A percentile compares a stretch with the other conserved stretches of the same genome.
Conservation (phyloP, 164 flowering plant species). For the Berberis thunbergii region DNA sequence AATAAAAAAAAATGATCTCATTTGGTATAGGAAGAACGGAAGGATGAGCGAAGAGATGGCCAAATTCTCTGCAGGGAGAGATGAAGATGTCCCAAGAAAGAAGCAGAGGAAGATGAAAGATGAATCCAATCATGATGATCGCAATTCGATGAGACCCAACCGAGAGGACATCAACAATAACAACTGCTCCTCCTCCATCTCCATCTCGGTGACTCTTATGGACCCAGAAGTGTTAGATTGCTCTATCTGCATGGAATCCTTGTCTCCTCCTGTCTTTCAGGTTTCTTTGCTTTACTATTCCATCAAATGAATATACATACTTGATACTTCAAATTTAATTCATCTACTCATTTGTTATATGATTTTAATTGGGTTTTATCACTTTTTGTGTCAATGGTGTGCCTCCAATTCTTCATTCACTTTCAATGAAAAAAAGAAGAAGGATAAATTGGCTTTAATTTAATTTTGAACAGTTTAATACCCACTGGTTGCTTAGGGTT, state of each 20-base stretch:
- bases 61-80: slow-evolving; percentile 33
- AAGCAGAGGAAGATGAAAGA: slow-evolving; percentile 19
- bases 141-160: not conserved
- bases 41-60: slow-evolving; percentile 23
- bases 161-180: slow-evolving; percentile 10
- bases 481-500: too few species aligned
- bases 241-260: slow-evolving; percentile 49
- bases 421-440: too few species aligned
- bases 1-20: too few species aligned
- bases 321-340: too few species aligned
- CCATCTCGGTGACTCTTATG: slow-evolving; percentile 28
- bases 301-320: not conserved
- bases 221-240: slow-evolving; percentile 74
- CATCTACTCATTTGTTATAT: not conserved
- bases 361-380: not conserved
- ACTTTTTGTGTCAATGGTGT: not conserved
- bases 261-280: slow-evolving; percentile 57
- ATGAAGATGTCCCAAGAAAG: slow-evolving; percentile 12
- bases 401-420: too few species aligned
- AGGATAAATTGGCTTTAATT: too few species aligned
- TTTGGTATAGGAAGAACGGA: too few species aligned
- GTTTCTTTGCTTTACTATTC: slow-evolving; percentile 15
- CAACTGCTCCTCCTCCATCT: too few species aligned
- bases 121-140: not conserved
- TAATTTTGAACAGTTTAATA: too few species aligned